Evolutionary conservation across 139 green algal species (phyloP).

Genomic region (Diplosphaera chodatii): DNA sequence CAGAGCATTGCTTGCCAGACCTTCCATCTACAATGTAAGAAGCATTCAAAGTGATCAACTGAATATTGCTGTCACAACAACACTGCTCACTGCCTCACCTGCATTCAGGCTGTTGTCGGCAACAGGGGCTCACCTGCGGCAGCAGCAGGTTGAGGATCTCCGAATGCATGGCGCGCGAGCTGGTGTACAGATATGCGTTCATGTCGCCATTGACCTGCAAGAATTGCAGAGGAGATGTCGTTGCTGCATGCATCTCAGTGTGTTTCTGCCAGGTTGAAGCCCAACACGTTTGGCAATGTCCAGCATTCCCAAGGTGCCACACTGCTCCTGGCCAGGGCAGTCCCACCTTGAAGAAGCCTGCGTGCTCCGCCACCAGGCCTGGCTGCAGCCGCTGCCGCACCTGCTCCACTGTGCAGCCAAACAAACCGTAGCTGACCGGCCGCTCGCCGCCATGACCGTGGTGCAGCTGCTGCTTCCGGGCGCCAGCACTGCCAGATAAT

Average conservation of each 20-base stretch:
- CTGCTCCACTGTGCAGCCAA: constrained; percentile 18
- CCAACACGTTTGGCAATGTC: no score
- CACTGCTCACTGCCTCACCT: no score
- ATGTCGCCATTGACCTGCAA: constrained; percentile 88
- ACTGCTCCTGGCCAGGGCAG: no score
- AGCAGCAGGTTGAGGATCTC: constrained; percentile 77
- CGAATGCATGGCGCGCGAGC: constrained; percentile 74
- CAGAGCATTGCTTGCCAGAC: constrained; percentile 4
- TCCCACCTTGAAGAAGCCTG: constrained; percentile 35
- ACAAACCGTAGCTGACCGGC: constrained; percentile 15
- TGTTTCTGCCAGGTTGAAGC: no score
- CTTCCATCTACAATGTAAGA: not conserved
- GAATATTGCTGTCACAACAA: no score
- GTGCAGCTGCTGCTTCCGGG: constrained; percentile 3
- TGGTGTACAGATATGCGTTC: constrained; percentile 91
- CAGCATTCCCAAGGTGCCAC: no score
- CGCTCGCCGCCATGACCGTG: constrained; percentile 10
- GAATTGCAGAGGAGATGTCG: constrained; percentile 27
- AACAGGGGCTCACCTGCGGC: constrained; percentile 42
- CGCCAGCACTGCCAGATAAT: not conserved
- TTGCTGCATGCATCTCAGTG: not conserved
- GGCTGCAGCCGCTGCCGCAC: constrained; percentile 29
- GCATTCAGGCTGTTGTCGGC: no score
- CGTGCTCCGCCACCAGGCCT: constrained; percentile 54
- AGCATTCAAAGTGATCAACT: no score